Conservation (phyloP, 2,329 filamentous ascomycete species). For the Botrytis hyacinthi region DNA sequence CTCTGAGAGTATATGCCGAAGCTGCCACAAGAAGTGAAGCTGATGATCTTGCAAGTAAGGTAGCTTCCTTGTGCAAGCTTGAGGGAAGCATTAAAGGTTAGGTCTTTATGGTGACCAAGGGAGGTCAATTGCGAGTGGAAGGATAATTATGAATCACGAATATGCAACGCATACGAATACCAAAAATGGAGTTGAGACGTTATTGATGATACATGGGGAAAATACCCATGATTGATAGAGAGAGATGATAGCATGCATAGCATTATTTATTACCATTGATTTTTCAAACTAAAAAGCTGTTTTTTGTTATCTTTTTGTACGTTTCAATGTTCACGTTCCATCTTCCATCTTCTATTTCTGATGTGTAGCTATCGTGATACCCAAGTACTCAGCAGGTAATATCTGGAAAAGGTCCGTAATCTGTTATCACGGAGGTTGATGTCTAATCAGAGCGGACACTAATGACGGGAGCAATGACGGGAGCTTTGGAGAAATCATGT, state of each 20-base stretch:
- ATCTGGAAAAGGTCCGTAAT: neutral
- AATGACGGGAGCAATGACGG: neutral
- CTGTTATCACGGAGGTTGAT: neutral
- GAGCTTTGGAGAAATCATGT: neutral
- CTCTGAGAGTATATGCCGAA: constrained; percentile 93
- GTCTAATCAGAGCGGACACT: neutral
- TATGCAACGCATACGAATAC: constrained; percentile 15
- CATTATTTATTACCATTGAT: neutral
- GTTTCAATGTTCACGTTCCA: neutral
- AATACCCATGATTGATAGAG: constrained; percentile 16
- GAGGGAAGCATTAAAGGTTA: constrained; percentile 25
- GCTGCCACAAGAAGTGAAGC: constrained; percentile 85
- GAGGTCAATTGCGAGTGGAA: neutral
- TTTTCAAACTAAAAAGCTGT: neutral
- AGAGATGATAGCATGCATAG: constrained; percentile 12
- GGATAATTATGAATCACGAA: constrained; percentile 11
- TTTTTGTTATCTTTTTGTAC: neutral
- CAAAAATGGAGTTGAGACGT: constrained; percentile 19
- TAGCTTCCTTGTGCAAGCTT: constrained; percentile 46
- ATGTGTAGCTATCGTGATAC: neutral
- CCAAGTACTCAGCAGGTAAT: neutral
- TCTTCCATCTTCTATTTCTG: neutral
- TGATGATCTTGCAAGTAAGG: constrained; percentile 83
- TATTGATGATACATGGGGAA: constrained; percentile 15
- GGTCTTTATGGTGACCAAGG: neutral